Conservation (phyloP, 2,329 filamentous ascomycete genomes). For the Phoma herbarum region DNA sequence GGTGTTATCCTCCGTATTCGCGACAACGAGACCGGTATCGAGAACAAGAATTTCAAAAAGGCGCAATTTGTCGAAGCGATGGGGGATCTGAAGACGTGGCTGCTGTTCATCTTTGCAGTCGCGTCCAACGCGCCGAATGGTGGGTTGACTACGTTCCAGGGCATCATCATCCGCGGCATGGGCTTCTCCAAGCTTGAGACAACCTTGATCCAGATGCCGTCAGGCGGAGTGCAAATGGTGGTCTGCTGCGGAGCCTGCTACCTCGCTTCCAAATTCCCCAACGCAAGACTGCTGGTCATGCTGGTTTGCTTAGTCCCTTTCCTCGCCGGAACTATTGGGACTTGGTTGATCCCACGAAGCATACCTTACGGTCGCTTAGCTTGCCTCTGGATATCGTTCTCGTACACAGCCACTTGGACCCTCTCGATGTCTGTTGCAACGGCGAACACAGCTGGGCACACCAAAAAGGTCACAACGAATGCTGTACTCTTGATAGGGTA, state of each 20-base stretch:
- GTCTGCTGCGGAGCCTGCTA: neutral
- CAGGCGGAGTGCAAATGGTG: neutral
- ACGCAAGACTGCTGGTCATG: neutral
- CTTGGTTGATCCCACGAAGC: neutral
- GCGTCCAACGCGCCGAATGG: slow-evolving; percentile 5
- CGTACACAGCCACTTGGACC: neutral
- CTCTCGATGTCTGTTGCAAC: neutral
- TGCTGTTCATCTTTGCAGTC: slow-evolving; percentile 1
- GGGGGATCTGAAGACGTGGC: neutral
- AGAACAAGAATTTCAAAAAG: slow-evolving; percentile 2
- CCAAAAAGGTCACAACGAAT: neutral
- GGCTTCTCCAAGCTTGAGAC: slow-evolving; percentile 1
- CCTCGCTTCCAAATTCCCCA: neutral
- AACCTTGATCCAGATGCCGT: neutral
- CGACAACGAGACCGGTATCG: neutral
- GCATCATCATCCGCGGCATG: neutral
- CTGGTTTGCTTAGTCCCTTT: slow-evolving; percentile 3
- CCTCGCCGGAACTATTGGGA: slow-evolving; percentile 3
- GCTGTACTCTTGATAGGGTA: neutral
- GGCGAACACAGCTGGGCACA: neutral
- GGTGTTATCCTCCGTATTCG: neutral
- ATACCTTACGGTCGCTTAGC: neutral
- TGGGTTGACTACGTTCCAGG: slow-evolving; percentile 1
- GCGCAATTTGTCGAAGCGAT: neutral
- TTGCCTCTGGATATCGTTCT: neutral